These are phyloP conservation scores for Coprinellus aureogranulatus DNA, from an alignment of 768 basidiomycete genomes.

Conservation along the genomic window DNA sequence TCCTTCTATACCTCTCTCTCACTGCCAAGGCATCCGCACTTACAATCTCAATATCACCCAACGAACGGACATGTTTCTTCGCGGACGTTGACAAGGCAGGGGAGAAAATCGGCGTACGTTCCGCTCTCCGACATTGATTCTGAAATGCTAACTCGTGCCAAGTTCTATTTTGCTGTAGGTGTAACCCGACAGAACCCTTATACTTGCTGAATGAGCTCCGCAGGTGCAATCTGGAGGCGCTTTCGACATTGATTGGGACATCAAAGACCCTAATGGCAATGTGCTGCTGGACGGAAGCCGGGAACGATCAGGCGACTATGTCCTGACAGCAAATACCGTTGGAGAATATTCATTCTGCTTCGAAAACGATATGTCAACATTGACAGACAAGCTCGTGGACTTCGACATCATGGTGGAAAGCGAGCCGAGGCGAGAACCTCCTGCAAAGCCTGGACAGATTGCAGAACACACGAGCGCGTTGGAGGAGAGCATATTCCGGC, in stretches of 20 bases:
- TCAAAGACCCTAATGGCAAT: conserved; percentile 88
- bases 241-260: conserved; percentile 92
- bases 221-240: conserved; percentile 96
- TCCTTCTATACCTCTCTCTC: conserved; percentile 35
- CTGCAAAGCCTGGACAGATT: conserved; percentile 84
- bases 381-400: conserved; percentile 92
- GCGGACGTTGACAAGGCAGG: conserved; percentile 95
- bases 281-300: conserved; percentile 82
- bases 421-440: conserved; percentile 86
- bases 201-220: background rate
- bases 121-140: background rate
- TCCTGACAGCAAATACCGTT: conserved; percentile 88
- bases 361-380: conserved; percentile 93
- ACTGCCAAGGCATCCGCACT: conserved; percentile 59
- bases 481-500: conserved; percentile 92
- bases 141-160: conserved; percentile 13
- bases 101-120: conserved; percentile 82
- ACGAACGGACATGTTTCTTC: conserved; percentile 88
- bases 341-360: conserved; percentile 97
- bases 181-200: background rate
- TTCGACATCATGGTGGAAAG: conserved; percentile 99
- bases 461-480: conserved; percentile 89
- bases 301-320: conserved; percentile 95
- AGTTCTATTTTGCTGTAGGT: conserved; percentile 97
- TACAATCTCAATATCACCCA: conserved; percentile 75